Base-by-base conservation (phyloP, 2,329 filamentous ascomycete species). In the Fusarium aywerte region DNA sequence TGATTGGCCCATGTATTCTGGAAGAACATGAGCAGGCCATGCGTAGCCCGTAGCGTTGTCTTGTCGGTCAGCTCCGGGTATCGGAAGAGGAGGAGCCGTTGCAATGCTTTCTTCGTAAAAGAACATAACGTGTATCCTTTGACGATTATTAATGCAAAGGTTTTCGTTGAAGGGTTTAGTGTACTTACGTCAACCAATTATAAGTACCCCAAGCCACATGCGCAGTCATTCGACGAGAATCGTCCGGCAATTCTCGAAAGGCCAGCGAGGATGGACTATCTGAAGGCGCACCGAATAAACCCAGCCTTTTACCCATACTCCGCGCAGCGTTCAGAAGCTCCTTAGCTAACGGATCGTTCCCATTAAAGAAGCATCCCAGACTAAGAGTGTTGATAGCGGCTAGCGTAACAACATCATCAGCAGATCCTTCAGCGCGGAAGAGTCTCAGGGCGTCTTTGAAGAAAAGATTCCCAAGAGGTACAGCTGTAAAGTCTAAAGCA, bases 201-300 rank as follows among this genome's bases (percentile, higher is more conserved):
- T 45, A 58, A 7, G 39, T 56, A 7, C 55, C 3, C 55, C 55
- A 58, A 0, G 55, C 50, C 29, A 56, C 50, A n/a, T 58, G 50
- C 0, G 55, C 55, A 1, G 55, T 38, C 50, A 56, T 47, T 0
- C 50, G 39, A 13, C 45, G 0, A 2, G 8, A 3, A 21, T 58
- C 50, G 10, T 56, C 50, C 1, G 50, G 39, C 0, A 58, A 4
- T 7, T 39, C 25, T 18, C 53, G 39, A 2, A 58, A 58, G 0
- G 25, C 55, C 5, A 38, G 12, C 1, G 16, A 27, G 2, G 50
- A 27, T 5, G 39, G 25, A 20, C 27, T 18, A 7, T 56, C 4
- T 8, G 15, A 4, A 18, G 55, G 32, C 0, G 11, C 13, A 2
- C 50, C 4, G 1, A 55, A 58, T 0, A 58, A 11, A 0, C 39